phyloP scores from a whole-genome alignment of 2,329 filamentous ascomycete species.

The Coniella lustricola region DNA sequence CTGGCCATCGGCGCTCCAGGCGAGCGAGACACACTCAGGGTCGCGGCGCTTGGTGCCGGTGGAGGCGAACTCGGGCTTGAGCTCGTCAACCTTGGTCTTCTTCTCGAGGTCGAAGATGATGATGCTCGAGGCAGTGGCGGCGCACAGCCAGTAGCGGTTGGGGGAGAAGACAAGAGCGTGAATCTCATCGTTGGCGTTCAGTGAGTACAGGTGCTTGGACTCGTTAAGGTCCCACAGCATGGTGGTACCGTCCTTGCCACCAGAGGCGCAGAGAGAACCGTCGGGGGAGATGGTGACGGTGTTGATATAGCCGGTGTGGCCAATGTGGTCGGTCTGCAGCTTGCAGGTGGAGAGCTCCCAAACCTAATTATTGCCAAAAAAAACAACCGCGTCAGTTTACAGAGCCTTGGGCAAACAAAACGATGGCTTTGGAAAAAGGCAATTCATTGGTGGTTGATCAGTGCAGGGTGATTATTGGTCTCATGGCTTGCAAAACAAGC shows the following conservation, averaged over 20 bases:
- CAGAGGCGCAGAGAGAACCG: slow-evolving; percentile 96
- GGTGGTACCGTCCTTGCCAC: slow-evolving; percentile 99
- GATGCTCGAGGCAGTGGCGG: slow-evolving; percentile 93
- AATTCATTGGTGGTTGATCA: slow-evolving; percentile 47
- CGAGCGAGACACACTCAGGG: slow-evolving; percentile 95
- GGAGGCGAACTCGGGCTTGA: slow-evolving; percentile 95
- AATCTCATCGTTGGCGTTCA: slow-evolving; percentile 99
- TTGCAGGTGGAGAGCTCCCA: slow-evolving; percentile 99
- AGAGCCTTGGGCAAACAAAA: not conserved
- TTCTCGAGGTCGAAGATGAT: slow-evolving; percentile 99
- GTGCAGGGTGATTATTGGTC: slow-evolving; percentile 90
- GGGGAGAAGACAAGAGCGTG: slow-evolving; percentile 99
- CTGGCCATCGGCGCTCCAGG: slow-evolving; percentile 97
- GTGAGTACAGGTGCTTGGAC: slow-evolving; percentile 99
- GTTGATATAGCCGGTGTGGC: slow-evolving; percentile 99
- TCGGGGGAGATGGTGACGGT: slow-evolving; percentile 99
- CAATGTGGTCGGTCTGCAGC: slow-evolving; percentile 99
- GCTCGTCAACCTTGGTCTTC: slow-evolving; percentile 99
- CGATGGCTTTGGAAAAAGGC: not conserved
- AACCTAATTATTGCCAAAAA: slow-evolving; percentile 55
- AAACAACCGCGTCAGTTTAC: not conserved
- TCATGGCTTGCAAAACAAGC: slow-evolving; percentile 78
- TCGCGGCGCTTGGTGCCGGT: slow-evolving; percentile 89
- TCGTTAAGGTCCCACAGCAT: slow-evolving; percentile 99
- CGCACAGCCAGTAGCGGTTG: slow-evolving; percentile 99